A percentile compares a stretch with the other conserved stretches of the same genome.
Evolutionary conservation across 116 monocot species (phyloP).

Genomic region (Zostera marina): DNA sequence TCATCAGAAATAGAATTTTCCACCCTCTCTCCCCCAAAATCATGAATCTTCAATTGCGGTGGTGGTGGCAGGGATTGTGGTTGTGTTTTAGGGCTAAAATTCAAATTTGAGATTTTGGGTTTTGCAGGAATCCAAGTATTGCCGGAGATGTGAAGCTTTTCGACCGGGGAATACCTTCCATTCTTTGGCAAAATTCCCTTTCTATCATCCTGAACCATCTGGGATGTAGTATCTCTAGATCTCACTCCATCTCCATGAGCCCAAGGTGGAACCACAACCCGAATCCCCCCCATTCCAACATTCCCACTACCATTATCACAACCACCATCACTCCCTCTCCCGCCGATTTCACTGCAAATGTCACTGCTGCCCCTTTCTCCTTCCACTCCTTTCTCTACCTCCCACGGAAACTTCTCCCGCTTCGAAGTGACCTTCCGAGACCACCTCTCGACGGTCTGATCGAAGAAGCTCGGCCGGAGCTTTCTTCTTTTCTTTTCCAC

Average conservation of each 20-base stretch:
- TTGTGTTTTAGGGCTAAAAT: background rate
- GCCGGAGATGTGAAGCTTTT: background rate
- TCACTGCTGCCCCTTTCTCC: background rate
- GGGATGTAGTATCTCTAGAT: background rate
- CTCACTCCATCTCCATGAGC: slow-evolving; percentile 21
- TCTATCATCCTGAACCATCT: slow-evolving; percentile 6
- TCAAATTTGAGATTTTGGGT: background rate
- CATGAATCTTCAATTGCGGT: no score
- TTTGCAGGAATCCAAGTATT: background rate
- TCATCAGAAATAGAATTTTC: background rate
- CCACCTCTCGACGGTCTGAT: slow-evolving; percentile 57
- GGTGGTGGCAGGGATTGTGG: background rate
- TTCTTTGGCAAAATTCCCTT: background rate
- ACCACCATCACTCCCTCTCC: background rate
- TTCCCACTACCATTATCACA: background rate
- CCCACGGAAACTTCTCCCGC: slow-evolving; percentile 59
- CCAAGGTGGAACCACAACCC: slow-evolving; percentile 16
- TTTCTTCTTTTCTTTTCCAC: slow-evolving; percentile 40
- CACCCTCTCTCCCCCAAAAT: no score
- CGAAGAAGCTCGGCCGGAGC: slow-evolving; percentile 45
- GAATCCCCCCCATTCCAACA: background rate
- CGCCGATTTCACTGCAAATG: background rate
- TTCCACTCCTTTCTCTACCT: slow-evolving; percentile 17
- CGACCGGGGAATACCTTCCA: background rate
- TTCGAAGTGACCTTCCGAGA: slow-evolving; percentile 39